Conservation (phyloP, 768 basidiomycete species). For the Tubosaeta sp. region DNA sequence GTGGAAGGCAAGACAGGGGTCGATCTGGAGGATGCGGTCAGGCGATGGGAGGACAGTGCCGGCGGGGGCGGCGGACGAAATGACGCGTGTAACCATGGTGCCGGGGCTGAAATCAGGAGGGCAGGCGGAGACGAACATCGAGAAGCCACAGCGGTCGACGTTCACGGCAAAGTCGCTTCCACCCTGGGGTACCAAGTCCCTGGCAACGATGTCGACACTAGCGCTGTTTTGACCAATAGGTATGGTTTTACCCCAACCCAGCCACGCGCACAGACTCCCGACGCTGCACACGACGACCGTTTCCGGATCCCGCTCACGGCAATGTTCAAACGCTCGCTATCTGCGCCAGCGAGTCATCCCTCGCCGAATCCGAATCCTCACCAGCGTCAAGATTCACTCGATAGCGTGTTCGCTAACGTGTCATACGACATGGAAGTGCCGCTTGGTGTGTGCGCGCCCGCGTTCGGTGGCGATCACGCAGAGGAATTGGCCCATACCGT, state of each 20-base stretch:
- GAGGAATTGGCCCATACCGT: constrained; percentile 22
- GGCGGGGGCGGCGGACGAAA: constrained; percentile 3
- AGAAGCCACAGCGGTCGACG: constrained; percentile 11
- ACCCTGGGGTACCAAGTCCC: neutral
- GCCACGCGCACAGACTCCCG: constrained; percentile 28
- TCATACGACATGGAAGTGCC: constrained; percentile 29
- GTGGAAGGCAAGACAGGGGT: constrained; percentile 63
- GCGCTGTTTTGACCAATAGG: neutral
- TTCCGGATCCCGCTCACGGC: constrained; percentile 53
- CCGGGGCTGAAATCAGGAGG: constrained; percentile 1
- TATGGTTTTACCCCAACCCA: constrained; percentile 6
- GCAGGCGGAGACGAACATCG: constrained; percentile 24
- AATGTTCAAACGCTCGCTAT: constrained; percentile 63
- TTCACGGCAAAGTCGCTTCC: constrained; percentile 7
- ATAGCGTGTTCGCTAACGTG: constrained; percentile 29
- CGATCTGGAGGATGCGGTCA: constrained; percentile 57
- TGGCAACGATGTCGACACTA: neutral
- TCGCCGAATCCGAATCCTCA: constrained; percentile 11
- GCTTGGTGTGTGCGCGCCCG: constrained; percentile 8
- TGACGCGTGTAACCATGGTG: neutral
- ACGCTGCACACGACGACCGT: constrained; percentile 24
- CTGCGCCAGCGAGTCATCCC: constrained; percentile 42
- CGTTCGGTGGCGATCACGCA: constrained; percentile 16
- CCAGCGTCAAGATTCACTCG: constrained; percentile 22
- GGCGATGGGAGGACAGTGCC: constrained; percentile 39